Conservation (phyloP, 2,329 filamentous ascomycete genomes). For the Ophiocordyceps camponoti-leonardi region DNA sequence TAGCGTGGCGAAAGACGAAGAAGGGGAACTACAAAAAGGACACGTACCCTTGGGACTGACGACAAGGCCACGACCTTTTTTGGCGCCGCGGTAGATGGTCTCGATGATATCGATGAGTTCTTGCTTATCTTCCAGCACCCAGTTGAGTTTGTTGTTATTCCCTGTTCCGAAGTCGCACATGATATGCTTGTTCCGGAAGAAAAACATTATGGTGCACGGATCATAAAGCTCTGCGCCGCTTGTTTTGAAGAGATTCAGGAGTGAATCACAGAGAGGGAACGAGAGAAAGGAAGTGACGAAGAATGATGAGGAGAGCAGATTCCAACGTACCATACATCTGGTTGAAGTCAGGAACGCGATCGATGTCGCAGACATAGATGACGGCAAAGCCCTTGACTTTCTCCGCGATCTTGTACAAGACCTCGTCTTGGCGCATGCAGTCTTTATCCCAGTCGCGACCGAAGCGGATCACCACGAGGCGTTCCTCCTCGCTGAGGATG, state of each 20-base stretch:
- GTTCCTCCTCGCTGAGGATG: constrained; percentile 74
- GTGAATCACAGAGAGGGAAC: background rate
- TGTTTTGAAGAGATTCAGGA: background rate
- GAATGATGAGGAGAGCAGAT: too few relatives aligned
- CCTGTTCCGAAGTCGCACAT: constrained; percentile 96
- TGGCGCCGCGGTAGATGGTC: constrained; percentile 94
- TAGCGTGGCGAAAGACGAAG: constrained; percentile 1
- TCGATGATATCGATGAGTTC: constrained; percentile 97
- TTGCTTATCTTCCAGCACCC: constrained; percentile 89
- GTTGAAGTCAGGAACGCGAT: constrained; percentile 84
- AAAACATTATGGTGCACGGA: constrained; percentile 87
- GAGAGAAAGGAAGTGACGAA: background rate
- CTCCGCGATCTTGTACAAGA: constrained; percentile 87
- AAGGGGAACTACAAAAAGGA: background rate
- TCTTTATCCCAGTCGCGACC: constrained; percentile 70
- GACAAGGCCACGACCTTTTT: constrained; percentile 92
- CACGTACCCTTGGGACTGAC: constrained; percentile 66
- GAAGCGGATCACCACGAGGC: constrained; percentile 85
- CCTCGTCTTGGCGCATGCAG: constrained; percentile 64
- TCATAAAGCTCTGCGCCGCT: constrained; percentile 52
- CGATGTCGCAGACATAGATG: constrained; percentile 87
- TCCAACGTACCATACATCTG: constrained; percentile 61
- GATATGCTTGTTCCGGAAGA: constrained; percentile 98
- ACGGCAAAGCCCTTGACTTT: constrained; percentile 84
- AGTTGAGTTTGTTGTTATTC: constrained; percentile 98